Evolutionary conservation across 2,329 filamentous ascomycete genomes (phyloP), one percentile per base, ranked within the genome.

Genomic region (Nectriaceae sp.): DNA sequence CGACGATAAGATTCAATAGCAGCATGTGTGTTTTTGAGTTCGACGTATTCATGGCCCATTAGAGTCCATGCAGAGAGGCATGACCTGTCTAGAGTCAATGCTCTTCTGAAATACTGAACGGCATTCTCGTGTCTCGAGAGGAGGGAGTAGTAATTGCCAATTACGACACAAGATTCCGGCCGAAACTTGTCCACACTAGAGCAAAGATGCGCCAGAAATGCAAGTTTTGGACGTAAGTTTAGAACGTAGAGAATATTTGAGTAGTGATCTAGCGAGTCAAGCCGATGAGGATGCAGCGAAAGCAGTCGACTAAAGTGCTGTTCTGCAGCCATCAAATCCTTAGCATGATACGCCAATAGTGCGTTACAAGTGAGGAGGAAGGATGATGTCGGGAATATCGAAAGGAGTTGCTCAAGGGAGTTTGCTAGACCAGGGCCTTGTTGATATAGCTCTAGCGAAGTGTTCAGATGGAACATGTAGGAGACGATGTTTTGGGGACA

Each of bases 21-120:
- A 0, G 94, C 93, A 62, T 99, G 94, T 0, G 93, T 97, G 66
- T 99, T 99, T 65, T 97, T 99, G 71, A 99, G 85, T 70, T 99
- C 94, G 45, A 97, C 91, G 61, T 97, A 99, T 68, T 99, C 94
- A 69, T 99, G 94, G 1, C 94, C 94, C 93, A 99, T 97, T 1
- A 99, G 77, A 0, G 94, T 99, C 94, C 94, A 99, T 2, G 94
- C 94, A 0, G 91, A 95, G 15, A 97, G 79, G 66, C 94, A 99
- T 21, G 85, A 87, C 10, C 93, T 85, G 65, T 99, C 94, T 0
- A 99, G 77, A 0, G 90, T 95, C 18, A 99, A 73, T 0, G 94
- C 94, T 19, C 94, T 87, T 3, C 94, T 88, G 75, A 99, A 99
- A 70, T 97, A 97, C 73, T 97, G 91, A 44, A 99, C 92, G 1